Evolutionary conservation across 495 filamentous ascomycete genomes (phyloP).

Genomic region (Daldinia caldariorum): DNA sequence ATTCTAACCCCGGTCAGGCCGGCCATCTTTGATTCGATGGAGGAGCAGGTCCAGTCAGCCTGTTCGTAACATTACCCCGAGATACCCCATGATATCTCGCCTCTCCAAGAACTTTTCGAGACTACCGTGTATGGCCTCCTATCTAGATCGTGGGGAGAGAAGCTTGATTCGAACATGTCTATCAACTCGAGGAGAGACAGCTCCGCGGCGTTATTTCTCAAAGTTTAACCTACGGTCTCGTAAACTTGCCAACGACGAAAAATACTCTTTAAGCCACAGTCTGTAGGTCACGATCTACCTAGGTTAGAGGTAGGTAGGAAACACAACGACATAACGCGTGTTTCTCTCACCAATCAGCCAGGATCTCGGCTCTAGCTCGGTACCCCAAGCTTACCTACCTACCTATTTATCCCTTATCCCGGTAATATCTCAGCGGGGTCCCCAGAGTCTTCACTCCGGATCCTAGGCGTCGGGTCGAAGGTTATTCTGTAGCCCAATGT

Average conservation of each 20-base stretch:
- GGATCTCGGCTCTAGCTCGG: conserved; percentile 35
- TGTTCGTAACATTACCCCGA: conserved; percentile 33
- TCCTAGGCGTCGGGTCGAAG: conserved; percentile 9
- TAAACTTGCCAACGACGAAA: neutral
- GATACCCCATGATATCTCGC: conserved; percentile 26
- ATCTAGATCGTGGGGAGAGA: neutral
- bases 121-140: conserved; percentile 2
- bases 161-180: neutral
- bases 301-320: no score
- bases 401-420: conserved; percentile 44
- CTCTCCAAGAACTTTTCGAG: conserved; percentile 28
- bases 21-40: conserved; percentile 7
- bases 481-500: conserved; percentile 18
- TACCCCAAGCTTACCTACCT: conserved; percentile 21
- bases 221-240: neutral
- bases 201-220: neutral
- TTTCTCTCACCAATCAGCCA: conserved; percentile 30
- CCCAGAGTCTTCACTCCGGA: conserved; percentile 18
- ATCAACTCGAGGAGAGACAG: neutral
- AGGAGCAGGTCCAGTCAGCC: conserved; percentile 4
- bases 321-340: conserved; percentile 6
- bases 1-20: conserved; percentile 23
- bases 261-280: neutral
- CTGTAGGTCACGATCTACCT: conserved; percentile 1
- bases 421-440: conserved; percentile 31